Evolutionary conservation across 2,329 filamentous ascomycete species (phyloP), one percentile per base, ranked within the genome.

Genomic region (Cercospora brassicicola): DNA sequence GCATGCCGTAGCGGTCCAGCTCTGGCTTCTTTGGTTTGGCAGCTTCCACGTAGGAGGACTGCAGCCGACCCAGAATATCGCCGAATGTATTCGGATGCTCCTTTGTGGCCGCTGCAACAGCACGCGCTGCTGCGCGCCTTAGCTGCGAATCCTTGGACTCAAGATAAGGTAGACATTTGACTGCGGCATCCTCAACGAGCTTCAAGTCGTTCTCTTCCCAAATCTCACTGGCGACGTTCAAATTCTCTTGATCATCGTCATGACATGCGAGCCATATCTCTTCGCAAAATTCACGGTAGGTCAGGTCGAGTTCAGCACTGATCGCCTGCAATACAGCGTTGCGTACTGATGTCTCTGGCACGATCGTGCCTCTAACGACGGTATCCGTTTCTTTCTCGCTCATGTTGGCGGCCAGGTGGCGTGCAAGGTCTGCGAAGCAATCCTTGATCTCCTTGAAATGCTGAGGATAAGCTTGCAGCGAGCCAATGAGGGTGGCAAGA

Each of bases 371-470:
- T 69, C 88, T 86, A 10, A 93, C 86, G n/a, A 98, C 85, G 15
- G 92, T 87, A 10, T 84, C 81, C 65, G 95, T 89, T 80, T 99
- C 96, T 1, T 86, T 81, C 3, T 84, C 78, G 65, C 80, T 89
- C 72, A 97, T 93, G 74, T 93, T 97, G 2, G 91, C 89, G 2
- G 94, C 91, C 62, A 98, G 86, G 71, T 90, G 94, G 68, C 93
- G 89, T 75, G 92, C 92, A 72, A 96, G 86, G 78, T 98, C 93
- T 64, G 91, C 86, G 71, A 99, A 87, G 75, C 93, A 96, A 79
- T 99, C 95, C 79, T 94, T 97, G 81, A 97, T 89, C 67, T 94
- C 84, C 80, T 97, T 97, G 83, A 97, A 97, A 80, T 99, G 95
- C 76, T 96, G 93, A 55, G 89, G 90, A 78, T 96, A 97, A 68